phyloP scores from a whole-genome alignment of 192 early-diverging fungal species.

The Linnemannia elongata region DNA sequence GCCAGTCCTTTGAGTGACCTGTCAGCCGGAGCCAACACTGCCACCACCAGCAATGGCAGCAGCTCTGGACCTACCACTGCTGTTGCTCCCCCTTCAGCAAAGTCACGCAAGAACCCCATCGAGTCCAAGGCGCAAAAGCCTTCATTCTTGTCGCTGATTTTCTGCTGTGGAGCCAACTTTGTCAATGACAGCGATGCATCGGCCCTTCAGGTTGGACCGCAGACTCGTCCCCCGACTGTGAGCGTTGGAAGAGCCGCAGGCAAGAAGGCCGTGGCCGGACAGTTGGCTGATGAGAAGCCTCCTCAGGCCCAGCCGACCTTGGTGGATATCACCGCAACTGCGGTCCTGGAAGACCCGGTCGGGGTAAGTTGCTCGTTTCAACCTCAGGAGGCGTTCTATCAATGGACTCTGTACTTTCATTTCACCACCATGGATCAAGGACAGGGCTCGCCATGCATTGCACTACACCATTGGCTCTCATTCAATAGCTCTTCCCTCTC shows the following conservation, averaged over 20 bases:
- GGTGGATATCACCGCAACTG: slow-evolving; percentile 13
- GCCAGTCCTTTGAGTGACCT: slow-evolving; percentile 46
- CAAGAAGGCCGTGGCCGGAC: slow-evolving; percentile 37
- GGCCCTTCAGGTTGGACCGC: slow-evolving; percentile 9
- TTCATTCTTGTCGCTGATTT: slow-evolving; percentile 43
- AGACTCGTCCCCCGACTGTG: slow-evolving; percentile 28
- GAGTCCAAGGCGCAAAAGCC: slow-evolving; percentile 47
- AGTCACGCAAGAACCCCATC: slow-evolving; percentile 36
- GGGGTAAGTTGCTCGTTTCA: slow-evolving; percentile 29
- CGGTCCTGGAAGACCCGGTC: slow-evolving; percentile 22
- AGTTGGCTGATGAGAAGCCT: slow-evolving; percentile 30
- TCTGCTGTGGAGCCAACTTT: slow-evolving; percentile 56
- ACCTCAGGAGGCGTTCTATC: slow-evolving; percentile 6
- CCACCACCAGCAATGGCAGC: slow-evolving; percentile 11
- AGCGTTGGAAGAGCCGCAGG: slow-evolving; percentile 42
- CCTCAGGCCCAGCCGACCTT: slow-evolving; percentile 24
- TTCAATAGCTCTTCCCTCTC: not conserved
- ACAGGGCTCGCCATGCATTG: slow-evolving; percentile 8
- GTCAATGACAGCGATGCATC: slow-evolving; percentile 43
- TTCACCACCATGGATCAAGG: not conserved
- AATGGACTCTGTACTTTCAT: not conserved
- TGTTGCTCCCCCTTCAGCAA: slow-evolving; percentile 18
- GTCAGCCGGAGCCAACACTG: slow-evolving; percentile 49
- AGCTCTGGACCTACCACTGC: slow-evolving; percentile 11
- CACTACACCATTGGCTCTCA: slow-evolving; percentile 5